Evolutionary conservation across 139 green algal genomes (phyloP), one percentile per base, ranked within the genome.

Genomic region (Coelastrella sp.): DNA sequence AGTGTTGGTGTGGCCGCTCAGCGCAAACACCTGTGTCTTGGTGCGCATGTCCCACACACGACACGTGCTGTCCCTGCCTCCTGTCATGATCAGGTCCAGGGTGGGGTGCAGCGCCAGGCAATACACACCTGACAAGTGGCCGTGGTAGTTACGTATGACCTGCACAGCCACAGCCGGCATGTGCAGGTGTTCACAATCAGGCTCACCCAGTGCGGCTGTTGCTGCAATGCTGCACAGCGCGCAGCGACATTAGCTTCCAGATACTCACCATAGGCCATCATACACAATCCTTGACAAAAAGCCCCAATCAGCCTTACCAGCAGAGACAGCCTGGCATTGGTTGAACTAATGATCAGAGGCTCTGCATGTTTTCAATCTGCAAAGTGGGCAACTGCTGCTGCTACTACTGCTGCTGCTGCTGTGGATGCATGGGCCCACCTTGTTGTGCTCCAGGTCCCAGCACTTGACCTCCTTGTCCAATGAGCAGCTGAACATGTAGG

Each of bases 401-500:
- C 35, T 49, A 49, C 35, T 49, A 3, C 35, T 49, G 35, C 35
- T 49, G 35, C 35, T 49, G 35, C 73, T 79, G 73, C 73, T 79
- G 22, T 79, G 4, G 22, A 57, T n/a, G 8, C 22, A 83, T 74
- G 14, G 12, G 0, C 91, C 15, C 74, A 98, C 97, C 95, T 99
- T 99, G 94, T 99, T 99, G 89, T 98, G 95, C 93, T 99, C 98
- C 81, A 99, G 93, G 93, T 99, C 98, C 98, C 98, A 99, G 94
- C 98, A 99, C 95, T 99, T 99, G 91, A 99, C 98, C 92, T 95
- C 95, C 93, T 99, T 99, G 94, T 99, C 98, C 60, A 99, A 93
- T 22, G 94, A 96, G 88, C 93, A 97, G 17, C 94, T 97, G 93
- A 99, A 99, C 97, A 99, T 99, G 96, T 99, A 99, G 27, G 98